phyloP scores from a whole-genome alignment of 1,284 basidiomycete genomes.

The Gomphus sp. region DNA sequence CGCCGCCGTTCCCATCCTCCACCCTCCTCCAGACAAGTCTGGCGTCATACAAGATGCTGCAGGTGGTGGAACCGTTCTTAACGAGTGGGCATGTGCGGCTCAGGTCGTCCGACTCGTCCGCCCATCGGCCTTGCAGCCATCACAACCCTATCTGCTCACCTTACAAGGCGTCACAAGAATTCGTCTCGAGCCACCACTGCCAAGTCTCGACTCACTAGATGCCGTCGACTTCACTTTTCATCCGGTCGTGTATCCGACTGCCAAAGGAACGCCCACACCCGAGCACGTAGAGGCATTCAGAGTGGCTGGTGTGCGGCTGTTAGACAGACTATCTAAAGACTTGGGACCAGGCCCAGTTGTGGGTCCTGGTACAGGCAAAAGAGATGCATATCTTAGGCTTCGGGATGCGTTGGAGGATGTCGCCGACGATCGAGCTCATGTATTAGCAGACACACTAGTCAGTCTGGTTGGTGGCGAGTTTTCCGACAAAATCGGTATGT shows the following conservation, averaged over 20 bases:
- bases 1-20: conserved; percentile 50
- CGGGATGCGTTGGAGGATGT: conserved; percentile 57
- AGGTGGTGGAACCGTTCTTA: conserved; percentile 12
- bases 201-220: conserved; percentile 12
- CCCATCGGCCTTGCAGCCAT: conserved; percentile 31
- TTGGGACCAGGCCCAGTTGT: conserved; percentile 32
- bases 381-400: conserved; percentile 57
- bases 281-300: conserved; percentile 59
- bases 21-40: conserved; percentile 19
- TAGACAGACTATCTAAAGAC: conserved; percentile 59
- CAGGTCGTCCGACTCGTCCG: conserved; percentile 55
- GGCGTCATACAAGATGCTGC: conserved; percentile 6
- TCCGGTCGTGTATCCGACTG: conserved; percentile 40
- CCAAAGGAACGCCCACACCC: conserved; percentile 36
- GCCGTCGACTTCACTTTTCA: conserved; percentile 26
- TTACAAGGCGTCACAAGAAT: conserved; percentile 58
- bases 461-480: conserved; percentile 55
- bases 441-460: conserved; percentile 69
- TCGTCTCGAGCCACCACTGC: conserved; percentile 26
- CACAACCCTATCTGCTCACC: conserved; percentile 50
- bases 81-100: conserved; percentile 39
- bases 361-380: conserved; percentile 14
- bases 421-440: conserved; percentile 46
- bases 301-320: conserved; percentile 48
- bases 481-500: conserved; percentile 59